Percentiles rank a stretch among this genome's conserved stretches.
Conservation (phyloP, 768 basidiomycete genomes). For the Mycena pura region DNA sequence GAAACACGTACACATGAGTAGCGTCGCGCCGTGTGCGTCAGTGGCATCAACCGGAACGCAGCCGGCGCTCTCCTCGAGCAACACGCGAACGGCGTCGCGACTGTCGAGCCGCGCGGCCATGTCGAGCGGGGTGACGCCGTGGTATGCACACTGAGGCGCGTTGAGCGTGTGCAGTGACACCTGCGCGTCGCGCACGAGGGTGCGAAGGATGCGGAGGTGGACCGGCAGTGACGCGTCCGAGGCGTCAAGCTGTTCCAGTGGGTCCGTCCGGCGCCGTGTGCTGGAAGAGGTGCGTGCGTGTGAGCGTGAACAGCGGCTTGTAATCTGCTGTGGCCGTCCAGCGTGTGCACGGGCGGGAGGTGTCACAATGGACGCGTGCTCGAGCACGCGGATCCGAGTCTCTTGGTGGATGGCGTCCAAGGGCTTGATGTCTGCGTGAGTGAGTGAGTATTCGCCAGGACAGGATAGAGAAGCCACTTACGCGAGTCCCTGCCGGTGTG, state of each 20-base stretch:
- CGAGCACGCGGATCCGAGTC: too few relatives aligned
- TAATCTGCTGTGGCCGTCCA: too few relatives aligned
- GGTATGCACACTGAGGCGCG: slow-evolving; percentile 71
- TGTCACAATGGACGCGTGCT: too few relatives aligned
- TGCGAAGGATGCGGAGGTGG: slow-evolving; percentile 64
- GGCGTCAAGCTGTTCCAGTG: slow-evolving; percentile 72
- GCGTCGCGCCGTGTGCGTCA: slow-evolving; percentile 78
- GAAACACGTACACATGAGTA: slow-evolving; percentile 77
- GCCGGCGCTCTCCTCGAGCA: slow-evolving; percentile 69
- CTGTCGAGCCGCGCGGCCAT: slow-evolving; percentile 82
- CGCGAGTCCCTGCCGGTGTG: too few relatives aligned
- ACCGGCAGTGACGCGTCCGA: slow-evolving; percentile 67
- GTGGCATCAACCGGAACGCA: slow-evolving; percentile 74
- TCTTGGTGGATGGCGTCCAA: too few relatives aligned
- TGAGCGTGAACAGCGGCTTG: too few relatives aligned
- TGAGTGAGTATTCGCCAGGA: too few relatives aligned
- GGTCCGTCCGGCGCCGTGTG: too few relatives aligned
- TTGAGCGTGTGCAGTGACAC: slow-evolving; percentile 76
- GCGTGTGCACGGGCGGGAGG: too few relatives aligned
- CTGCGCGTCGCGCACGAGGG: slow-evolving; percentile 59
- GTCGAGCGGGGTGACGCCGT: slow-evolving; percentile 78
- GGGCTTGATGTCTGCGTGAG: too few relatives aligned
- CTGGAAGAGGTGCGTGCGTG: too few relatives aligned
- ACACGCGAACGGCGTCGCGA: slow-evolving; percentile 60
- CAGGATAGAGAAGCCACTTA: too few relatives aligned